A percentile compares a stretch with the other conserved stretches of the same genome.
phyloP scores from a whole-genome alignment of 192 early-diverging fungal genomes.

The Chytriomyces sp. region DNA sequence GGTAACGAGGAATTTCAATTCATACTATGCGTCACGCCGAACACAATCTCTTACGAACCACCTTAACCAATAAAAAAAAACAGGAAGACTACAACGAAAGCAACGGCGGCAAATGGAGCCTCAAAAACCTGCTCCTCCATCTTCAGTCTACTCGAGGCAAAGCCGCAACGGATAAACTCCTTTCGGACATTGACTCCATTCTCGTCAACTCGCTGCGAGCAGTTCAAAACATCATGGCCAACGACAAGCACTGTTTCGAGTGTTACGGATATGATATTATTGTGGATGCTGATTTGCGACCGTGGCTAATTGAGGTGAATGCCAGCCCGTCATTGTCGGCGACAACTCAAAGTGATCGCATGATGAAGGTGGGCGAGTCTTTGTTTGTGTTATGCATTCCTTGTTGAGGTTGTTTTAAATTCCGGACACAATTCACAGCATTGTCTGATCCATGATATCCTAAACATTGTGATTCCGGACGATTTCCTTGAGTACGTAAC shows the following conservation, averaged over 20 bases:
- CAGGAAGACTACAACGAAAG: conserved; percentile 65
- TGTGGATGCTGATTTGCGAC: conserved; percentile 56
- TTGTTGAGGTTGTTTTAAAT: neutral
- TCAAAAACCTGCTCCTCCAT: conserved; percentile 58
- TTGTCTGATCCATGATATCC: conserved; percentile 59
- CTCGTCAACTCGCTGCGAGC: conserved; percentile 58
- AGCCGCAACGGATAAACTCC: conserved; percentile 43
- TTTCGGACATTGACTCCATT: conserved; percentile 61
- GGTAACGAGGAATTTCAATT: conserved; percentile 27
- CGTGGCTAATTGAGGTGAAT: conserved; percentile 69
- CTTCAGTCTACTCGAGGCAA: conserved; percentile 53
- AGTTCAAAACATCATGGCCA: conserved; percentile 56
- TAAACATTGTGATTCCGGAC: conserved; percentile 60
- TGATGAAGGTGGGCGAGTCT: conserved; percentile 53
- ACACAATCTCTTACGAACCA: conserved; percentile 5
- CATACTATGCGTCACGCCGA: neutral
- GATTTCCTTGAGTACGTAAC: conserved; percentile 59
- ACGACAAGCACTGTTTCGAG: conserved; percentile 66
- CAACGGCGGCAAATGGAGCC: conserved; percentile 63
- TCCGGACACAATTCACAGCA: conserved; percentile 37
- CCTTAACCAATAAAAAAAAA: neutral
- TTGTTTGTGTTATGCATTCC: neutral
- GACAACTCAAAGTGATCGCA: conserved; percentile 55
- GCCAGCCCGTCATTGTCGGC: conserved; percentile 58
- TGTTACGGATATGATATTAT: conserved; percentile 69